Evolutionary conservation across 1,284 basidiomycete species (phyloP), one percentile per base, ranked within the genome.

Genomic region (Pascua sp.): DNA sequence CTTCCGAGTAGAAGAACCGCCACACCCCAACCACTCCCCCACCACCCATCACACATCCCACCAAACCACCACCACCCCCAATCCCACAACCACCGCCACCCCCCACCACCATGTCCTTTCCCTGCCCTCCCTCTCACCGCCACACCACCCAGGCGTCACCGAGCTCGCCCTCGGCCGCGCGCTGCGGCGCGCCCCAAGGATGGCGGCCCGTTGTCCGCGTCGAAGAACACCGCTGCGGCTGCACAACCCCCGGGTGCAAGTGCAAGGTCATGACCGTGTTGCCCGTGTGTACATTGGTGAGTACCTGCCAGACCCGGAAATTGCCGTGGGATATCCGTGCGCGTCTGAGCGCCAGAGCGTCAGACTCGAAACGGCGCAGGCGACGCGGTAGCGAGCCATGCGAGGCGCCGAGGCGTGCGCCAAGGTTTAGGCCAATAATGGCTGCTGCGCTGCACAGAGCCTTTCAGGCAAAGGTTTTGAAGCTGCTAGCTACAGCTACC

Each of bases 231-330:
- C 40, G 55, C 47, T 62, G 60, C 51, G 51, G 52, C 40, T 62
- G 60, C 52, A 53, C 57, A 10, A 46, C 51, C 18, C 56, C 60
- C 5, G 60, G 60, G 18, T 62, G 60, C 55, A 62, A 59, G 47
- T 62, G 60, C 55, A 62, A 62, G 47, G 60, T 62, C 40, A 58
- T 58, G 60, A 62, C 60, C 15, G 52, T 51, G 8, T 43, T 51
- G 42, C 54, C 53, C 7, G 51, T 62, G 16, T 62, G 60, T 52
- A 59, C 47, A 24, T 42, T 62, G 51, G 60, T 62, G 42, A 46
- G 60, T 62, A n/a, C 42, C 8, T 17, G 15, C 13, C 42, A n/a
- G 12, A 32, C 24, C 24, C 24, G 24, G 24, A 32, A 32, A 32
- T 32, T 42, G 11, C n/a, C 41, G 13, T 43, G 42, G 17, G 42